phyloP scores from a whole-genome alignment of 1,284 basidiomycete species.

The Tausonia pullulans region DNA sequence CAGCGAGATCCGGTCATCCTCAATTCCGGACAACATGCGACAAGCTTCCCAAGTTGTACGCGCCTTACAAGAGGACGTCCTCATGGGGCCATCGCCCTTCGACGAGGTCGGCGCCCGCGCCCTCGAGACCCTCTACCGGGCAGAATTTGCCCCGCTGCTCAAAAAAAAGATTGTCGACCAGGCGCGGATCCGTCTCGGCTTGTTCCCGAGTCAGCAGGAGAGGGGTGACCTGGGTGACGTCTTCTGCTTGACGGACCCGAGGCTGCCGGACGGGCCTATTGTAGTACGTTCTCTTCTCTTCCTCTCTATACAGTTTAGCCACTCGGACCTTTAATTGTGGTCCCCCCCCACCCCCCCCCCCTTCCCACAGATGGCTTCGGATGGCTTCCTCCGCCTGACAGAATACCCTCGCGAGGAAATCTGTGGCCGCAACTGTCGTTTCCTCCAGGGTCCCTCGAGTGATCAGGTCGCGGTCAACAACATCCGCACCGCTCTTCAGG shows the following conservation, averaged over 20 bases:
- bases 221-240: conserved; percentile 22
- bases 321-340: not conserved
- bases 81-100: not conserved
- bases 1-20: no score
- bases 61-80: not conserved
- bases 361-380: conserved; percentile 17
- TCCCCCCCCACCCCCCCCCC: no score
- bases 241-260: conserved; percentile 19
- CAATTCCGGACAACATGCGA: no score
- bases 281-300: not conserved
- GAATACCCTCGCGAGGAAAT: conserved; percentile 20
- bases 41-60: no score
- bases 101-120: not conserved
- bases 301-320: not conserved
- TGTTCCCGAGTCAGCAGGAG: conserved; percentile 16
- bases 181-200: conserved; percentile 18
- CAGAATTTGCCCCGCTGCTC: conserved; percentile 20
- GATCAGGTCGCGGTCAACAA: conserved; percentile 2
- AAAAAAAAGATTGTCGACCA: conserved; percentile 21
- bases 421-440: conserved; percentile 21
- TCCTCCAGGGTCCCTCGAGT: conserved; percentile 5
- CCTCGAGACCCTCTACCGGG: conserved; percentile 17
- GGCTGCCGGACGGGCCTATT: conserved; percentile 3
- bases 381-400: conserved; percentile 20
- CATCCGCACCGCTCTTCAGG: not conserved